Percentiles rank a stretch among this genome's conserved stretches.
phyloP scores from a whole-genome alignment of 495 filamentous ascomycete species.

The Annulohypoxylon moriforme region DNA sequence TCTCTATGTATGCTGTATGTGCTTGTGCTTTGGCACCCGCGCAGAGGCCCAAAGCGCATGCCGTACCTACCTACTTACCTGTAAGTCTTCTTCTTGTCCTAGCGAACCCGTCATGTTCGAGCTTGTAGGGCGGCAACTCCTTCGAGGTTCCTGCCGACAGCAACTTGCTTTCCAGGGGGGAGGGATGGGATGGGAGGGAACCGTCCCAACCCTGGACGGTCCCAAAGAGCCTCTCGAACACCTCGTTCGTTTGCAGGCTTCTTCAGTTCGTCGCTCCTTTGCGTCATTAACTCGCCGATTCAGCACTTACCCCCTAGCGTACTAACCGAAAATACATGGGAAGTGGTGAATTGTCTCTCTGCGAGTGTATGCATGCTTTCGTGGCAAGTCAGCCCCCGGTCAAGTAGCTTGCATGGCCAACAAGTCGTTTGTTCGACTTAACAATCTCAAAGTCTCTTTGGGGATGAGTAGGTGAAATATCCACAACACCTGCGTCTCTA shows the following conservation, averaged over 20 bases:
- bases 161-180: conserved; percentile 26
- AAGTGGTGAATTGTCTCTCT: conserved; percentile 51
- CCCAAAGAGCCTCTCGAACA: conserved; percentile 35
- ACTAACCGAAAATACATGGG: conserved; percentile 43
- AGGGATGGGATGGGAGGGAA: conserved; percentile 7
- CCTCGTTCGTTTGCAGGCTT: conserved; percentile 47
- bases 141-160: conserved; percentile 40
- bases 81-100: conserved; percentile 11
- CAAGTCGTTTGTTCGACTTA: conserved; percentile 39
- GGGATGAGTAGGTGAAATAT: conserved; percentile 28
- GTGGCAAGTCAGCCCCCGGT: conserved; percentile 54
- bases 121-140: conserved; percentile 43
- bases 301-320: conserved; percentile 47
- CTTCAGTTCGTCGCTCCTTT: conserved; percentile 49
- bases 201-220: conserved; percentile 21
- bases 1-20: conserved; percentile 13
- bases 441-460: conserved; percentile 24
- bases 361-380: conserved; percentile 59
- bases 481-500: conserved; percentile 27
- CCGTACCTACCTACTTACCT: too few relatives aligned
- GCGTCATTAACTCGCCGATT: conserved; percentile 52
- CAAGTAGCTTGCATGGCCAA: conserved; percentile 46
- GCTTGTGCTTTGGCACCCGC: conserved; percentile 23
- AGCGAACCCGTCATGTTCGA: conserved; percentile 36
- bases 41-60: conserved; percentile 42